A percentile compares a stretch with the other conserved stretches of the same genome.
Conservation (phyloP, 73 alveolate species). For the Paramecium caudatum region DNA sequence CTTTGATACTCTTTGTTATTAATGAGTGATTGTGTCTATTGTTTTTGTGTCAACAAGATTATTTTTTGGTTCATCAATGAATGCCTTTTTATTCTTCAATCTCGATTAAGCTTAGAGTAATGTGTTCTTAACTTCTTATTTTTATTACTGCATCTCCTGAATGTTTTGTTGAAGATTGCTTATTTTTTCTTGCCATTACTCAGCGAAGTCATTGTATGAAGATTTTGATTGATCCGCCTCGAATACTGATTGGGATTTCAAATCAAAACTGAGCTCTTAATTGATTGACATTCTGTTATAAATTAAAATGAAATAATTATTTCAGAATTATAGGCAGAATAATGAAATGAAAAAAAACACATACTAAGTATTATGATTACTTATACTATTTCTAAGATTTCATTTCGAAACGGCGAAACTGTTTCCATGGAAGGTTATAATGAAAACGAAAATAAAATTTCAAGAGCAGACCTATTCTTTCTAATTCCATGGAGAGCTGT, state of each 20-base stretch:
- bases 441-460: not conserved
- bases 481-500: not conserved
- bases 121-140: not conserved
- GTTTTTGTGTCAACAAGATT: not conserved
- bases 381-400: constrained; percentile 14
- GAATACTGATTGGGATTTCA: not conserved
- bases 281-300: constrained; percentile 47
- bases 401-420: constrained; percentile 31
- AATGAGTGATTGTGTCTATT: not conserved
- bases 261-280: constrained; percentile 2
- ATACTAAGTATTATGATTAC: constrained; percentile 2
- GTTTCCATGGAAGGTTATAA: constrained; percentile 5
- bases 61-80: not conserved
- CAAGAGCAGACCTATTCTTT: not conserved
- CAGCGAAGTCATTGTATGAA: not conserved
- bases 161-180: not conserved
- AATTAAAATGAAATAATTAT: constrained; percentile 44
- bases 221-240: not conserved
- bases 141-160: not conserved
- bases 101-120: constrained; percentile 9
- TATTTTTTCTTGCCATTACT: not conserved
- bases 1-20: too few species aligned
- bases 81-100: not conserved
- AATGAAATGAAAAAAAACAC: constrained; percentile 39
- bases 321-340: constrained; percentile 33